phyloP scores from a whole-genome alignment of 805 yeast genomes.

The Pichia thaimueangensis region DNA sequence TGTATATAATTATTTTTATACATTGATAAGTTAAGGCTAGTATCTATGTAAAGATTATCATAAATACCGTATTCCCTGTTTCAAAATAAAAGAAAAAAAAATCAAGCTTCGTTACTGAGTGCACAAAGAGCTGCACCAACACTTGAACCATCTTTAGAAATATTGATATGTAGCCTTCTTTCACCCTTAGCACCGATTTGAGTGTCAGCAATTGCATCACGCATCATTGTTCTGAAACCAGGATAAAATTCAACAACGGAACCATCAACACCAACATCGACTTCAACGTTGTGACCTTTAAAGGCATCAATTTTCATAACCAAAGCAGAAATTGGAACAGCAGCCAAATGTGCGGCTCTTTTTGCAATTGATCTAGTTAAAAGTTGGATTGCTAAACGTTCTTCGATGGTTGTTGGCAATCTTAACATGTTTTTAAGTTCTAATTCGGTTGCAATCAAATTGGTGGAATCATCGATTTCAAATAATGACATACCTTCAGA shows the following conservation, averaged over 20 bases:
- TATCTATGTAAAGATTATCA: too few relatives aligned
- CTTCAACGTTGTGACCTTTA: conserved; percentile 55
- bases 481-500: conserved; percentile 82
- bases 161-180: conserved; percentile 65
- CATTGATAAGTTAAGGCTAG: too few relatives aligned
- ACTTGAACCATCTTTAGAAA: conserved; percentile 94
- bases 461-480: conserved; percentile 77
- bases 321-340: conserved; percentile 85
- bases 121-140: conserved; percentile 98
- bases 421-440: conserved; percentile 60
- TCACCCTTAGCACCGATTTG: conserved; percentile 71
- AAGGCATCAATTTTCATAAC: conserved; percentile 61
- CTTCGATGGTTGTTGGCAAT: conserved; percentile 62
- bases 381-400: conserved; percentile 66
- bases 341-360: conserved; percentile 86
- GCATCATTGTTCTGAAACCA: conserved; percentile 70
- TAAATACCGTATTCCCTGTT: too few relatives aligned
- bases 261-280: conserved; percentile 95
- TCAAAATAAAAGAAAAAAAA: not conserved
- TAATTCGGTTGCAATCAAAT: conserved; percentile 63
- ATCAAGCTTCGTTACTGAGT: conserved; percentile 19
- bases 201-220: conserved; percentile 68
- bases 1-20: too few relatives aligned
- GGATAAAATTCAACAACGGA: conserved; percentile 92
- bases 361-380: conserved; percentile 74